Evolutionary conservation across 345 rosid species (phyloP), one percentile per base, ranked within the genome.

Genomic region (thale cress (Arabidopsis thaliana)): DNA sequence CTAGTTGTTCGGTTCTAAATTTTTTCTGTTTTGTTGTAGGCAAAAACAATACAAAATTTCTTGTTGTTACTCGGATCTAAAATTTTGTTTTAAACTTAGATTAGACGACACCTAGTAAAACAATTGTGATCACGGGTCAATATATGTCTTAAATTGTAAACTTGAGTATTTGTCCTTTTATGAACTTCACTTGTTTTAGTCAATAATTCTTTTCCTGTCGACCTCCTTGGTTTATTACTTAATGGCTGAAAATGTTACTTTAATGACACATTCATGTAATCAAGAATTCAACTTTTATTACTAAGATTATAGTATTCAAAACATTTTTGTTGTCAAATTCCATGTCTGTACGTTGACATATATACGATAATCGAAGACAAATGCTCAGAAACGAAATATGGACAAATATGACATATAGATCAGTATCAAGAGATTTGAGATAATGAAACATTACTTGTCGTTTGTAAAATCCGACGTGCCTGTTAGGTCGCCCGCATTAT

Each of bases 401-500:
- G 67, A 75, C 50, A 75, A 75, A 24, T 59, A 42, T 59, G 73
- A 67, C 67, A 67, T 67, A 66, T 0, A 5, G 50, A 59, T 28
- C 32, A 28, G 59, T 74, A 20, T 49, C 20, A 75, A 38, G 34
- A 50, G 67, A 11, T 40, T 20, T 60, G 52, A 51, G 64, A 69
- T 36, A 37, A 46, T 36, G 4, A 76, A 52, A 45, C 44, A 23
- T 37, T n/a, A 52, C 57, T 28, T 62, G 71, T 76, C 71, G 70
- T 46, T 69, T 53, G 25, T 69, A 53, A 63, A 62, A 33, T 63
- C 65, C 75, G 65, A 77, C 75, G 60, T 63, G 36, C 71, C 46
- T 63, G 80, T 71, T 77, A 71, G 76, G 80, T 65, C 72, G 67
- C 66, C 77, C 37, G 62, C 38, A 77, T 65, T 57, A 14, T 48